Base-by-base conservation (phyloP, 2,329 filamentous ascomycete species). In the Botrytis byssoidea region DNA sequence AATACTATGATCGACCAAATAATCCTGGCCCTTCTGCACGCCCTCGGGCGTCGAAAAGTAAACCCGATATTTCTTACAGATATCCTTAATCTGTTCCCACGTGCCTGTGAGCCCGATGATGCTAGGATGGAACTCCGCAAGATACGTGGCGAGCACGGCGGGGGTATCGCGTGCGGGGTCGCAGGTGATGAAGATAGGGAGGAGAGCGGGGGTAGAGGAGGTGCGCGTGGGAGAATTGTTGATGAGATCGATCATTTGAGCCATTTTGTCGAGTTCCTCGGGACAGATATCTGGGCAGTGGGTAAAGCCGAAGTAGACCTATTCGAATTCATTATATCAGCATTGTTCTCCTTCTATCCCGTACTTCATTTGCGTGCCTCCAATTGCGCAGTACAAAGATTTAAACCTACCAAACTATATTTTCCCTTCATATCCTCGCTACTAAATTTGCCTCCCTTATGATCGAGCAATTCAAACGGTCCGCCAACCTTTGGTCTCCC, bases 211-310 rank as follows among this genome's bases (percentile, higher is more conserved):
- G 1, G 68, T 86, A 79, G 64, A 83, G 83, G 18, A n/a, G 10
- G 35, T 71, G 35, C 83, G 84, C 4, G 75, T 73, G 29, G 75
- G 37, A 20, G 75, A 74, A 29, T 84, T 84, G 77, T 90, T 85
- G 63, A 91, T 87, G 10, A 88, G 85, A 81, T 99, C 94, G 81
- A 97, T 92, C 89, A 98, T 97, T 74, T 88, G 87, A n/a, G 95
- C 93, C 95, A 99, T 98, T 86, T 99, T 99, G 85, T 99, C 96
- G 79, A 99, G 91, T 84, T 99, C 96, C 81, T 99, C 96, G 48
- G 96, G 96, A 85, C 96, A 99, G 82, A 99, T 99, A 82, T 99
- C 96, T 37, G 96, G 96, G 82, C 96, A 99, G 83, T 98, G 95
- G 14, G 94, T 95, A 87, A 99, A 99, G 80, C 96, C 96, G 82